phyloP scores from a whole-genome alignment of 192 early-diverging fungal species.

The Kappamyces sp. region DNA sequence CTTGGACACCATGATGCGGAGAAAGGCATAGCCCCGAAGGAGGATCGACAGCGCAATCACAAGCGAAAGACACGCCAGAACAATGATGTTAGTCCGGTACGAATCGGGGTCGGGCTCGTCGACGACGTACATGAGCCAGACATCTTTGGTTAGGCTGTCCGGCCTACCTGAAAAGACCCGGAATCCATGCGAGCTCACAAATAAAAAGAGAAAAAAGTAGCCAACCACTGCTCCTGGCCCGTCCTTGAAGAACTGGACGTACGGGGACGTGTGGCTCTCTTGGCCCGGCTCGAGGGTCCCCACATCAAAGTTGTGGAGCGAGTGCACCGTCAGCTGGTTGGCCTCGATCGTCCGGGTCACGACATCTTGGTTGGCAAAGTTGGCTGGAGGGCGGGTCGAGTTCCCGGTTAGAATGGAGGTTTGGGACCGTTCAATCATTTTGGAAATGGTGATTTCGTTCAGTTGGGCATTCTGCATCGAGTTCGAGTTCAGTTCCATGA shows the following conservation, averaged over 20 bases:
- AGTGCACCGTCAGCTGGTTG: slow-evolving; percentile 70
- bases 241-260: slow-evolving; percentile 31
- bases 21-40: slow-evolving; percentile 16
- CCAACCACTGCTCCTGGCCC: slow-evolving; percentile 39
- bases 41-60: slow-evolving; percentile 27
- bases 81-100: slow-evolving; percentile 15
- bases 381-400: slow-evolving; percentile 32
- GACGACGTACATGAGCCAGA: slow-evolving; percentile 20
- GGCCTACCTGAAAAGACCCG: slow-evolving; percentile 35
- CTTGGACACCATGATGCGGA: slow-evolving; percentile 18
- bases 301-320: slow-evolving; percentile 45
- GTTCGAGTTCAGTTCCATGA: slow-evolving; percentile 47
- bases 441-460: slow-evolving; percentile 67
- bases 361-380: slow-evolving; percentile 52
- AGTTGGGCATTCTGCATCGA: slow-evolving; percentile 52
- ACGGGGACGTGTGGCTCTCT: slow-evolving; percentile 21
- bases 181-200: slow-evolving; percentile 46
- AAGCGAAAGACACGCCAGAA: slow-evolving; percentile 18
- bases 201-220: slow-evolving; percentile 36
- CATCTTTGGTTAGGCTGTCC: slow-evolving; percentile 12
- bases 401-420: slow-evolving; percentile 48
- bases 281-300: slow-evolving; percentile 22
- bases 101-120: background rate
- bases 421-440: slow-evolving; percentile 65
- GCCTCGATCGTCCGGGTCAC: slow-evolving; percentile 58